Evolutionary conservation across 2,329 filamentous ascomycete genomes (phyloP).

Genomic region (Rhynchosporium agropyri): DNA sequence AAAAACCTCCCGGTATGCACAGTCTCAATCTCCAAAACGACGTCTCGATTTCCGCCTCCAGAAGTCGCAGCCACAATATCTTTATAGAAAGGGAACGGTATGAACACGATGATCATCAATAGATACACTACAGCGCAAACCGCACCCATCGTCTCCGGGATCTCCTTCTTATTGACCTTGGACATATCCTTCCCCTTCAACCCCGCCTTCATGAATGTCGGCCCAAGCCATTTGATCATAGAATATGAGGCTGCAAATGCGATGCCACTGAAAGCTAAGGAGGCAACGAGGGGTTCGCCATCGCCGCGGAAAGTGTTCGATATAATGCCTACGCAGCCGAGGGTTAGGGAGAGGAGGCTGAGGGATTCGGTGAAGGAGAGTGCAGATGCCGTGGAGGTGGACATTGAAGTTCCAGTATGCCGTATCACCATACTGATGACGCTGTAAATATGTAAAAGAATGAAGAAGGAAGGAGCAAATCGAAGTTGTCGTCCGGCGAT

Average conservation of each 20-base stretch:
- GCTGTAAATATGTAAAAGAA: constrained; percentile 11
- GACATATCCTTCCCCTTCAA: constrained; percentile 89
- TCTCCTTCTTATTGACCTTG: constrained; percentile 73
- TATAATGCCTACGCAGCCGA: constrained; percentile 71
- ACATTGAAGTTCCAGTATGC: constrained; percentile 14
- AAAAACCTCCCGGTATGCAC: constrained; percentile 78
- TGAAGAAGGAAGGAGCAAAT: not conserved
- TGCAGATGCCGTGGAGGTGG: constrained; percentile 28
- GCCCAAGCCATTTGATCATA: constrained; percentile 90
- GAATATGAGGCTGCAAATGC: constrained; percentile 82
- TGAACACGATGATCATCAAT: constrained; percentile 84
- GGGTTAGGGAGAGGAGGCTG: constrained; percentile 61
- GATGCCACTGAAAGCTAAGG: constrained; percentile 80
- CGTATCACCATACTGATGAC: constrained; percentile 21
- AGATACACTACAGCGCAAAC: constrained; percentile 93
- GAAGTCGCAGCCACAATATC: constrained; percentile 95
- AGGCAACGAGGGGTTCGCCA: constrained; percentile 87
- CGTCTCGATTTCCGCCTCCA: constrained; percentile 87
- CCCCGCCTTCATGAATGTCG: constrained; percentile 84
- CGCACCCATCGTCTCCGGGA: constrained; percentile 96
- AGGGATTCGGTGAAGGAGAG: constrained; percentile 57
- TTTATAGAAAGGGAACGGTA: constrained; percentile 97
- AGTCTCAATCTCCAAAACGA: constrained; percentile 57
- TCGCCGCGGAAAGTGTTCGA: constrained; percentile 79
- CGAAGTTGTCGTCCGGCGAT: constrained; percentile 8